Conservation (phyloP, 441 rosid species). For the Populus trichocarpa region DNA sequence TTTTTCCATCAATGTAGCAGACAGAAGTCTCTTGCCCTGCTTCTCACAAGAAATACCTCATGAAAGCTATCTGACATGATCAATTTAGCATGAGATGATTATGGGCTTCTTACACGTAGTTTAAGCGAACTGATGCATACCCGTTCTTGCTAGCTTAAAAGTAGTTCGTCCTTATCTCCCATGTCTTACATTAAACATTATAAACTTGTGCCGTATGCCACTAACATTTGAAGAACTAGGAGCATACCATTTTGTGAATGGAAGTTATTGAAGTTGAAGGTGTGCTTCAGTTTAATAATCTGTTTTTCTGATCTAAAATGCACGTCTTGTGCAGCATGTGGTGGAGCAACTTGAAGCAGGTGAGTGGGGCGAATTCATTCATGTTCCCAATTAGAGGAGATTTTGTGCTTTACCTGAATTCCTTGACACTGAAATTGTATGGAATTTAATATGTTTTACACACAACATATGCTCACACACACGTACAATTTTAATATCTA, state of each 20-base stretch:
- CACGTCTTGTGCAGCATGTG: slow-evolving; percentile 33
- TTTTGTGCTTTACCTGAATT: slow-evolving; percentile 20
- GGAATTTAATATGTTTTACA: background rate
- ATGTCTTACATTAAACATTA: background rate
- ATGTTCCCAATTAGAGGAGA: slow-evolving; percentile 25
- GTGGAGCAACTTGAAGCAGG: slow-evolving; percentile 31
- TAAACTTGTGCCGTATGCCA: background rate
- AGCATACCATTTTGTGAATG: background rate
- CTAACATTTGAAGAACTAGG: background rate
- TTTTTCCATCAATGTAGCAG: background rate
- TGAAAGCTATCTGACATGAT: background rate
- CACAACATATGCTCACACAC: background rate
- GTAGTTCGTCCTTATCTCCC: background rate
- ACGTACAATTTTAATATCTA: background rate
- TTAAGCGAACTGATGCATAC: background rate
- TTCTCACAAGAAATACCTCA: background rate
- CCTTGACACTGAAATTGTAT: slow-evolving; percentile 26
- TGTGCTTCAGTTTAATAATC: background rate
- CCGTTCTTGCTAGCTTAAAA: background rate
- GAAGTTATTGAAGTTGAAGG: background rate
- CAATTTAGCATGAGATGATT: background rate
- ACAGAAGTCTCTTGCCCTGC: background rate
- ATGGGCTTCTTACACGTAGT: background rate
- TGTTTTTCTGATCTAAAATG: slow-evolving; percentile 15
- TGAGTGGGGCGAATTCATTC: slow-evolving; percentile 23